Conservation (phyloP, 1,284 basidiomycete species). For the Acaromyces ingoldii region DNA sequence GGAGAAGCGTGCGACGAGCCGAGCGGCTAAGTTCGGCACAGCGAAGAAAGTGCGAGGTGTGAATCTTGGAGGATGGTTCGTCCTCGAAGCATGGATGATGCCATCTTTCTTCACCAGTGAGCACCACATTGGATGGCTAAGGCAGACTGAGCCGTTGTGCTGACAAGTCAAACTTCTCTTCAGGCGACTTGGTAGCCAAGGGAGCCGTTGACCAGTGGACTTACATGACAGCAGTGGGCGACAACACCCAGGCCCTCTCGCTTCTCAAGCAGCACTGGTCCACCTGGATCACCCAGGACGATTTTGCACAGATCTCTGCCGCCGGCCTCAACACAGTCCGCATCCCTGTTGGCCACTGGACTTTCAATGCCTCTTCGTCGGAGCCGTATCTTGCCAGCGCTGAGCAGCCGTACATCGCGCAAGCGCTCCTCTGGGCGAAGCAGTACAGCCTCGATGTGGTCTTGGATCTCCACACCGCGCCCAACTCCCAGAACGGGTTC, state of each 20-base stretch:
- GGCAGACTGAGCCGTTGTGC: no score
- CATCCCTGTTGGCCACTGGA: conserved; percentile 7
- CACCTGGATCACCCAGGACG: conserved; percentile 51
- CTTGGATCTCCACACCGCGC: conserved; percentile 50
- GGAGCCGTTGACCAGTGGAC: conserved; percentile 3
- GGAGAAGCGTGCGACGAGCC: no score
- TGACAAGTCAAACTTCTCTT: background rate
- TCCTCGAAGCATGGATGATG: conserved; percentile 1
- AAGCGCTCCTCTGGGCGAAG: conserved; percentile 12
- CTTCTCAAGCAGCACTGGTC: conserved; percentile 42
- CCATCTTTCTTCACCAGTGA: background rate
- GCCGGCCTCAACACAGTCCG: conserved; percentile 51
- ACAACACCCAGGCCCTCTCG: background rate
- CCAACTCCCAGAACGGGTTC: conserved; percentile 24
- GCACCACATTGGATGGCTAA: no score
- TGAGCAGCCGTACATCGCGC: conserved; percentile 4
- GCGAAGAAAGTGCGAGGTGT: background rate
- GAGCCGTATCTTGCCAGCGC: conserved; percentile 9
- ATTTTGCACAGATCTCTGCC: conserved; percentile 51
- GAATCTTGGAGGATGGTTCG: conserved; percentile 4
- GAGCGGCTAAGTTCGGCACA: no score
- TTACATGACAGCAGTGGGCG: background rate
- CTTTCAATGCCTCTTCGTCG: background rate
- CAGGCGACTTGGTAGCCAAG: background rate
- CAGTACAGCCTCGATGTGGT: conserved; percentile 47